Evolutionary conservation across 768 basidiomycete genomes (phyloP).

Genomic region (Tricholomella constricta): DNA sequence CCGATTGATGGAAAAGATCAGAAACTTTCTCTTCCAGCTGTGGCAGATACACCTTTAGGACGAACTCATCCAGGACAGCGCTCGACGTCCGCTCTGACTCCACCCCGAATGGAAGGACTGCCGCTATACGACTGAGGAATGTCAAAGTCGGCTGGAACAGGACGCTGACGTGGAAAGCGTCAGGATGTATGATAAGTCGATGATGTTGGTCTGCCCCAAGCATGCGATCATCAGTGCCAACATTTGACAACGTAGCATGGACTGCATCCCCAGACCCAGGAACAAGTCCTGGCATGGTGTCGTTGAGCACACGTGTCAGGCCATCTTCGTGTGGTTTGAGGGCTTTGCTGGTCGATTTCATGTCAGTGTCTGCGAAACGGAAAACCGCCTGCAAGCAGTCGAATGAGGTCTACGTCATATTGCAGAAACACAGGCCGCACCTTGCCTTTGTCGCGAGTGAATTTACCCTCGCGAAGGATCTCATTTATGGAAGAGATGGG

Average conservation of each 20-base stretch:
- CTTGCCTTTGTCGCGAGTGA: conserved; percentile 77
- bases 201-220: conserved; percentile 79
- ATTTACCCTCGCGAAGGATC: conserved; percentile 81
- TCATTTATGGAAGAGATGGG: conserved; percentile 95
- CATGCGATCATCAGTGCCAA: conserved; percentile 73
- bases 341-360: conserved; percentile 64
- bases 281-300: conserved; percentile 93
- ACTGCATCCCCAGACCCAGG: conserved; percentile 66
- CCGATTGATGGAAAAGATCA: conserved; percentile 80
- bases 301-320: conserved; percentile 77
- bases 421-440: conserved; percentile 36
- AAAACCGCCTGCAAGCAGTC: conserved; percentile 66
- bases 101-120: conserved; percentile 70
- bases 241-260: conserved; percentile 59
- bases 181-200: conserved; percentile 81
- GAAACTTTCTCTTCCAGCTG: conserved; percentile 95
- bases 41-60: conserved; percentile 88
- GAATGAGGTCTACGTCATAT: background rate
- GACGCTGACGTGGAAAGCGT: conserved; percentile 92
- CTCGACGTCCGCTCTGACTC: conserved; percentile 69
- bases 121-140: conserved; percentile 75
- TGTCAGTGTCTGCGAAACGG: conserved; percentile 89
- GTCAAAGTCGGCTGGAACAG: conserved; percentile 93
- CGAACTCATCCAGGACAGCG: conserved; percentile 87
- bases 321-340: conserved; percentile 83